These are phyloP conservation scores for Bacidia rubella DNA, from an alignment of 495 filamentous ascomycete genomes.

Conservation along the genomic window DNA sequence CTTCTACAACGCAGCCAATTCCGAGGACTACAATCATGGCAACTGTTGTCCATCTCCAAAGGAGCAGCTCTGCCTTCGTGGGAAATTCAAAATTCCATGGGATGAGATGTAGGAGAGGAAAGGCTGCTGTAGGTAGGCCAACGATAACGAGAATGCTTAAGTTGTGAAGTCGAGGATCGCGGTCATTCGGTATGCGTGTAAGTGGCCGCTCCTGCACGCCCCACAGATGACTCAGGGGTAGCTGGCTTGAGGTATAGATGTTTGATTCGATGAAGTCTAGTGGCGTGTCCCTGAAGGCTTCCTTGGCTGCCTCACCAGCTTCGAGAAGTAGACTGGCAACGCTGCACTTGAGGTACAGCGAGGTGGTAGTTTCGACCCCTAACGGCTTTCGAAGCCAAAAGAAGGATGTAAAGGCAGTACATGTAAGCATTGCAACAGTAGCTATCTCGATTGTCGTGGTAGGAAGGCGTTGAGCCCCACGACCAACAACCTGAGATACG, in stretches of 20 bases:
- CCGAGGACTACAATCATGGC: slow-evolving; percentile 6
- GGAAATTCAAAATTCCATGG: slow-evolving; percentile 32
- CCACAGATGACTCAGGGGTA: not conserved
- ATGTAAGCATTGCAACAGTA: slow-evolving; percentile 19
- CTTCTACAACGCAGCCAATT: slow-evolving; percentile 4
- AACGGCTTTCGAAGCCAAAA: slow-evolving; percentile 23
- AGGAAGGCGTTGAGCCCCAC: slow-evolving; percentile 14
- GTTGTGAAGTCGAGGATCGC: slow-evolving; percentile 2
- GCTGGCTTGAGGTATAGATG: slow-evolving; percentile 9
- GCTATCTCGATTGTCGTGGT: slow-evolving; percentile 25
- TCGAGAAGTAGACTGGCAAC: not conserved
- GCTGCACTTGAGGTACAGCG: not conserved
- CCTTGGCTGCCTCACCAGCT: not conserved
- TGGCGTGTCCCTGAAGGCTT: slow-evolving; percentile 15
- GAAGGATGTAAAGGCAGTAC: slow-evolving; percentile 17
- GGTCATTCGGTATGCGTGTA: slow-evolving; percentile 20
- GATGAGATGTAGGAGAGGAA: slow-evolving; percentile 22
- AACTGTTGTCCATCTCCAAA: slow-evolving; percentile 21
- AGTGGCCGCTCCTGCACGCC: slow-evolving; percentile 15
- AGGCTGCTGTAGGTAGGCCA: slow-evolving; percentile 9
- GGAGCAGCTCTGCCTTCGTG: slow-evolving; percentile 19
- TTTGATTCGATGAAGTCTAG: slow-evolving; percentile 23
- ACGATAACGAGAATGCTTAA: slow-evolving; percentile 9
- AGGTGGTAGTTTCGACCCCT: slow-evolving; percentile 15
- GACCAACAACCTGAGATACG: slow-evolving; percentile 18